Conservation (phyloP, 441 rosid species). For the Corymbia calophylla region DNA sequence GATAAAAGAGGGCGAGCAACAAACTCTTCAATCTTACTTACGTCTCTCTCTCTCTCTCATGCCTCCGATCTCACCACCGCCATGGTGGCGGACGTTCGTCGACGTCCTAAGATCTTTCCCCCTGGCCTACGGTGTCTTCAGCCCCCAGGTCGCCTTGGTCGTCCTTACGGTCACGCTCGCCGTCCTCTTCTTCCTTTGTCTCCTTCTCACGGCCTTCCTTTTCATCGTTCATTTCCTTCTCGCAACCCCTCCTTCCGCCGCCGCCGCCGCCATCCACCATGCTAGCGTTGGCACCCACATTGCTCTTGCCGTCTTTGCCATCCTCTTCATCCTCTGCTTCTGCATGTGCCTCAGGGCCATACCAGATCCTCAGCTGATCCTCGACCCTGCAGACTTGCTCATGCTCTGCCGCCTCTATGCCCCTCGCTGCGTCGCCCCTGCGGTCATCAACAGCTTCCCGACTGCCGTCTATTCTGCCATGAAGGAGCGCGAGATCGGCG, state of each 20-base stretch:
- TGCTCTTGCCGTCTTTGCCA: too few species aligned
- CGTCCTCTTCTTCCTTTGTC: neutral
- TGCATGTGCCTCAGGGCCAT: too few species aligned
- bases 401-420: neutral
- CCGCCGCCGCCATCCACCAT: neutral
- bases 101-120: neutral
- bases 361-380: too few species aligned
- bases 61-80: too few species aligned
- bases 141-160: neutral
- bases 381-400: too few species aligned
- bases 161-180: neutral
- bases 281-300: too few species aligned
- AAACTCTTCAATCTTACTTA: too few species aligned
- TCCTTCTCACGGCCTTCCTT: neutral
- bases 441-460: neutral
- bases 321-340: too few species aligned
- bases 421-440: neutral
- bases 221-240: neutral
- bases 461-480: neutral
- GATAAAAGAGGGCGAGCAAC: too few species aligned
- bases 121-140: neutral
- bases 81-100: too few species aligned
- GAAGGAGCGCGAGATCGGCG: neutral
- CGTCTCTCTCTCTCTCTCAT: too few species aligned
- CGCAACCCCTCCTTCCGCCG: neutral